These are phyloP conservation scores for Neltuma alba DNA, from an alignment of 306 rosid species.

Conservation along the genomic window DNA sequence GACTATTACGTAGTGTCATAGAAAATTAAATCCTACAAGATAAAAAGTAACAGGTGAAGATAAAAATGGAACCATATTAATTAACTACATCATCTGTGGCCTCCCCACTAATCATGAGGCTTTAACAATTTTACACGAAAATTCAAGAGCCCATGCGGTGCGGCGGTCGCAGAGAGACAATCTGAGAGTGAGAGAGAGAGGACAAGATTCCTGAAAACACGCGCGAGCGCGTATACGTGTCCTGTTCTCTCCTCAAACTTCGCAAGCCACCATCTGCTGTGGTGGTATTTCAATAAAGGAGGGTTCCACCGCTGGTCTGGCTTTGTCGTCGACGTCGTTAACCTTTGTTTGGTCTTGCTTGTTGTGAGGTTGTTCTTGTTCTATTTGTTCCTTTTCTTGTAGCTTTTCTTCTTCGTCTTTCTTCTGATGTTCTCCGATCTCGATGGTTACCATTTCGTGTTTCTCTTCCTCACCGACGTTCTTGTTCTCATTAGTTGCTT, in stretches of 20 bases:
- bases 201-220: background rate
- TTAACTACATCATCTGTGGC: constrained; percentile 33
- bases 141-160: background rate
- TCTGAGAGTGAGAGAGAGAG: background rate
- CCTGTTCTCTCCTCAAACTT: constrained; percentile 17
- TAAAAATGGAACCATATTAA: constrained; percentile 6
- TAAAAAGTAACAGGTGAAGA: background rate
- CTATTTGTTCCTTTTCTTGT: background rate
- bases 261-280: background rate
- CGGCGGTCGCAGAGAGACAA: background rate
- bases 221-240: background rate
- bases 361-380: background rate
- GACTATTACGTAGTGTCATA: background rate
- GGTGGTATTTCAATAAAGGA: background rate
- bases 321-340: background rate
- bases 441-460: background rate
- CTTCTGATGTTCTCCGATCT: constrained; percentile 17
- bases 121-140: constrained; percentile 32
- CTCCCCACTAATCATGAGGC: background rate
- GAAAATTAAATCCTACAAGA: background rate
- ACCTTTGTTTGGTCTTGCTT: background rate
- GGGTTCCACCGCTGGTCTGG: background rate
- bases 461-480: constrained; percentile 1
- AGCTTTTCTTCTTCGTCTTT: background rate
- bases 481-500: constrained; percentile 27